A percentile compares a stretch with the other conserved stretches of the same genome.
Evolutionary conservation across 129 eudicot genomes (phyloP).

Genomic region (Ambrosia trifida): DNA sequence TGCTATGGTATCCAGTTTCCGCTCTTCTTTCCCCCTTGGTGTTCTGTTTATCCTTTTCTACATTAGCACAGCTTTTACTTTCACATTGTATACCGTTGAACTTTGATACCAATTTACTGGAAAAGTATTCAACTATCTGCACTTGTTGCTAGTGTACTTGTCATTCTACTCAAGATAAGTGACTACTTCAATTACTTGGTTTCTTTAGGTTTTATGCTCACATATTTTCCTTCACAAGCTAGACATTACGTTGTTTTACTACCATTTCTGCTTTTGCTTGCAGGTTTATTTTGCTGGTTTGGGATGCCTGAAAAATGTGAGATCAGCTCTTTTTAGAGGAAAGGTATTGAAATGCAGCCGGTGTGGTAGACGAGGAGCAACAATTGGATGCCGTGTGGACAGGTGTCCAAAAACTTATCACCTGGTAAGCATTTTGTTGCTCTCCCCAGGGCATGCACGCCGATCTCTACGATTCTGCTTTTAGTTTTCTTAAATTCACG

Average conservation of each 20-base stretch:
- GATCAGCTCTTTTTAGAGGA: slow-evolving; percentile 97
- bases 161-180: slow-evolving; percentile 14
- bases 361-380: slow-evolving; percentile 95
- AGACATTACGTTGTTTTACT: slow-evolving; percentile 9
- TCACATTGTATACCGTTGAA: slow-evolving; percentile 7
- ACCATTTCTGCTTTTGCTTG: slow-evolving; percentile 28
- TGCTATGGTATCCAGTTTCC: background rate
- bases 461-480: background rate
- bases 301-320: slow-evolving; percentile 92
- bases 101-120: slow-evolving; percentile 3
- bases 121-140: slow-evolving; percentile 7
- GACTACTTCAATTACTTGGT: slow-evolving; percentile 12
- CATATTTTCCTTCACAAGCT: background rate
- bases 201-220: slow-evolving; percentile 22
- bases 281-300: slow-evolving; percentile 99
- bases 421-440: slow-evolving; percentile 54
- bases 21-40: slow-evolving; percentile 7
- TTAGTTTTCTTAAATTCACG: background rate
- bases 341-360: slow-evolving; percentile 86
- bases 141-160: slow-evolving; percentile 22
- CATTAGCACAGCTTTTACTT: background rate
- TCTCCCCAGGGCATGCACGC: background rate
- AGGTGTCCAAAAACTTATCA: slow-evolving; percentile 98
- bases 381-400: slow-evolving; percentile 99
- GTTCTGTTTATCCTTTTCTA: slow-evolving; percentile 6